Percentiles rank a stretch among this genome's conserved stretches.
These are phyloP conservation scores for Pythium dissotocum DNA, from an alignment of 352 stramenopile species.

Conservation along the genomic window DNA sequence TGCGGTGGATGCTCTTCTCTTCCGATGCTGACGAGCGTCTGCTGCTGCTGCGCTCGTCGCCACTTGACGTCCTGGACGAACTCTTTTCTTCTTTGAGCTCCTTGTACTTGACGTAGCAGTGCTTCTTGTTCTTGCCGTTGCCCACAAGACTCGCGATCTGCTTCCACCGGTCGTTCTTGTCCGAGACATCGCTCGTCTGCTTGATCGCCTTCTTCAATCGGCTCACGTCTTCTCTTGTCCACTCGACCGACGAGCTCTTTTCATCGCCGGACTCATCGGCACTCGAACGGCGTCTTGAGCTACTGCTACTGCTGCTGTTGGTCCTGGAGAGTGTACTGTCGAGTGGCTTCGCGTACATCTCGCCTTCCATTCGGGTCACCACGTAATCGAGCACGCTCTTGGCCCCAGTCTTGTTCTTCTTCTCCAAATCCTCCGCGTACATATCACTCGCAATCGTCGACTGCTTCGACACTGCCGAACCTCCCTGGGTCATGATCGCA, in stretches of 20 bases:
- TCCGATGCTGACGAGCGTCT: constrained; percentile 25
- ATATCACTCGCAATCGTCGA: constrained; percentile 46
- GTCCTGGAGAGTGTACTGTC: constrained; percentile 6
- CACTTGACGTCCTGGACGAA: constrained; percentile 19
- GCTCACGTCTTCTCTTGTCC: constrained; percentile 59
- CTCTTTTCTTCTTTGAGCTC: constrained; percentile 68
- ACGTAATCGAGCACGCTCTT: constrained; percentile 54
- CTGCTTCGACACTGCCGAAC: constrained; percentile 1
- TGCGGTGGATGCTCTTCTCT: constrained; percentile 9
- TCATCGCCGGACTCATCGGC: constrained; percentile 26
- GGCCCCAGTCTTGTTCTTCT: constrained; percentile 38
- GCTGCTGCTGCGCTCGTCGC: constrained; percentile 2
- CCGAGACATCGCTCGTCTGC: constrained; percentile 49
- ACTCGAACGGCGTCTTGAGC: constrained; percentile 11
- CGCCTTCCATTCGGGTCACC: constrained; percentile 25
- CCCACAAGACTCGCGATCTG: constrained; percentile 61
- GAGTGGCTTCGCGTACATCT: neutral
- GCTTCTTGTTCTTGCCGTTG: constrained; percentile 68
- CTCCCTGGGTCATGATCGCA: constrained; percentile 44
- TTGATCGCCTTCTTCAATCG: constrained; percentile 76
- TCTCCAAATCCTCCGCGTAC: constrained; percentile 52
- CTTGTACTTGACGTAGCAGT: constrained; percentile 88
- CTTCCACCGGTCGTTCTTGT: constrained; percentile 80
- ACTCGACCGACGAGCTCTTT: constrained; percentile 30
- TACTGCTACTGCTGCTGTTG: constrained; percentile 7